Percentiles rank a stretch among this genome's conserved stretches.
Conservation (phyloP, 208 protist species). For the Leishmania martiniquensis region DNA sequence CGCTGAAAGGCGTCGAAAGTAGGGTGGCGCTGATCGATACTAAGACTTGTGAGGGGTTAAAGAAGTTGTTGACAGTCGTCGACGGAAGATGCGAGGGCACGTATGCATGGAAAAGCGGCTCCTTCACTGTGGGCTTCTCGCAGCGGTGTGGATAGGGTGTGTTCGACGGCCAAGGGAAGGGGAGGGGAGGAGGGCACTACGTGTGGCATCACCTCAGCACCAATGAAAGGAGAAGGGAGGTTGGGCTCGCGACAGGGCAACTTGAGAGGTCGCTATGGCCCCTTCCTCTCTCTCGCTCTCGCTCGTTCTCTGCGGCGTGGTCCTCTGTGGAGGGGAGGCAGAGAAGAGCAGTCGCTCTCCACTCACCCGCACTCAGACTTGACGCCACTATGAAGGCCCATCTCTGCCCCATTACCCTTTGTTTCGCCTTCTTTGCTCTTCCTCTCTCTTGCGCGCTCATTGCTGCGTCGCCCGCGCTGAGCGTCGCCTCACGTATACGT, state of each 20-base stretch:
- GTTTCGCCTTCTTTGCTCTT: not conserved
- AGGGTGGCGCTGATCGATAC: not conserved
- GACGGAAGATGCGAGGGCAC: not conserved
- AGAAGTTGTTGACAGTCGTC: not conserved
- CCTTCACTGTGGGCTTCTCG: not conserved
- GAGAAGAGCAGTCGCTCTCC: not conserved
- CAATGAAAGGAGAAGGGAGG: not conserved
- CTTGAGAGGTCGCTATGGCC: not conserved
- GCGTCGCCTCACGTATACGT: too few relatives aligned
- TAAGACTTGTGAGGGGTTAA: not conserved
- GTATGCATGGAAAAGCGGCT: not conserved
- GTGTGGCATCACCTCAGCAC: not conserved
- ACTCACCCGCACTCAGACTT: not conserved
- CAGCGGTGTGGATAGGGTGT: not conserved
- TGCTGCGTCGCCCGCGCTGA: too few relatives aligned
- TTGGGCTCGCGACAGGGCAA: not conserved
- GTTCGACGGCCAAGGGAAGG: not conserved
- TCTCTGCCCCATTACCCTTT: not conserved
- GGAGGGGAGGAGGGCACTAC: not conserved
- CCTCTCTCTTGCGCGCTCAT: not conserved
- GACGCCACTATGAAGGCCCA: not conserved
- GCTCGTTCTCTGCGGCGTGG: not conserved
- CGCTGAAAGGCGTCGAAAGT: not conserved
- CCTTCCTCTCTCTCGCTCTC: not conserved
- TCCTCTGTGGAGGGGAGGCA: too few relatives aligned